Percentiles rank a stretch among this genome's conserved stretches.
These are phyloP conservation scores for Candida anutae DNA, from an alignment of 1,139 yeast species.

Conservation along the genomic window DNA sequence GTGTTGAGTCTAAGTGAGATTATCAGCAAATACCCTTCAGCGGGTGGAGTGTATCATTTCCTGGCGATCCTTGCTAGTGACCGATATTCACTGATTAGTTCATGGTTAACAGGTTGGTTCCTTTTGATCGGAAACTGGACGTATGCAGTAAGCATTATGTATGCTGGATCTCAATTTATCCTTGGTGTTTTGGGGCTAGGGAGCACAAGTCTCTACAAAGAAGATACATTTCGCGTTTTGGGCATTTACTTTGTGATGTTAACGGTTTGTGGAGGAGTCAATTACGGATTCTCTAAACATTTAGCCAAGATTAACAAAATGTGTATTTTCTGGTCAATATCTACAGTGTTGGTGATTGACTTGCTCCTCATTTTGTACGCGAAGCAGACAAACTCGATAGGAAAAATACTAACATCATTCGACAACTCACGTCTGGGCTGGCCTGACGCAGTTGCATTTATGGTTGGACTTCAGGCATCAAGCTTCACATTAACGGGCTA, in stretches of 20 bases:
- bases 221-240: slow-evolving; percentile 49
- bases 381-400: slow-evolving; percentile 50
- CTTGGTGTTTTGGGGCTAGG: slow-evolving; percentile 57
- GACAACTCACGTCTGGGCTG: slow-evolving; percentile 70
- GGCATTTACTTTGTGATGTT: slow-evolving; percentile 49
- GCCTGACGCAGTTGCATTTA: slow-evolving; percentile 58
- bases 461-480: slow-evolving; percentile 71
- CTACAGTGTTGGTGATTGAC: slow-evolving; percentile 64
- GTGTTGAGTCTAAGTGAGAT: slow-evolving; percentile 65
- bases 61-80: slow-evolving; percentile 61
- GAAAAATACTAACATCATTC: slow-evolving; percentile 57
- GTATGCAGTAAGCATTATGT: slow-evolving; percentile 63
- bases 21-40: slow-evolving; percentile 66
- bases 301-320: slow-evolving; percentile 57
- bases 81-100: slow-evolving; percentile 43
- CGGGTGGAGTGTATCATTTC: slow-evolving; percentile 69
- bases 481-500: slow-evolving; percentile 77
- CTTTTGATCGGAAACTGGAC: slow-evolving; percentile 70
- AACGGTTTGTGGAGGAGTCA: slow-evolving; percentile 53
- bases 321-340: slow-evolving; percentile 68
- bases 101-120: slow-evolving; percentile 78
- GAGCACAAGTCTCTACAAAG: slow-evolving; percentile 44
- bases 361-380: slow-evolving; percentile 53
- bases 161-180: slow-evolving; percentile 68
- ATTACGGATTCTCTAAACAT: slow-evolving; percentile 49